A percentile compares a stretch with the other conserved stretches of the same genome.
These are phyloP conservation scores for Aspergillus viridinutans DNA, from an alignment of 2,329 filamentous ascomycete species.

Conservation along the genomic window DNA sequence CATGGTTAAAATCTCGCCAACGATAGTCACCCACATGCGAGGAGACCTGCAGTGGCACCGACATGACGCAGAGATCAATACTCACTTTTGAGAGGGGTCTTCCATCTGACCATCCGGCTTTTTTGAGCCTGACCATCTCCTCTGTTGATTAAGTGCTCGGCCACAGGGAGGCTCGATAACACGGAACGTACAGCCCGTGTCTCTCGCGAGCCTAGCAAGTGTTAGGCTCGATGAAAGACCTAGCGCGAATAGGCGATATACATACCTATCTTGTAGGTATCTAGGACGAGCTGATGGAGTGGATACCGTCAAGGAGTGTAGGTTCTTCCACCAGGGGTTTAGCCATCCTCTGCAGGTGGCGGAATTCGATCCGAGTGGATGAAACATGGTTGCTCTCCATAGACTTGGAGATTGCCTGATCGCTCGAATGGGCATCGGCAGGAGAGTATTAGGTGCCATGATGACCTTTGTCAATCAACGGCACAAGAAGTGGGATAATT, in stretches of 20 bases:
- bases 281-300: slow-evolving; percentile 2
- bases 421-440: slow-evolving; percentile 9
- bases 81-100: slow-evolving; percentile 14
- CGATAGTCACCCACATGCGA: not conserved
- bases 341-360: slow-evolving; percentile 3
- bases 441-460: slow-evolving; percentile 13
- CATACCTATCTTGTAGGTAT: slow-evolving; percentile 1
- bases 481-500: not conserved
- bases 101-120: slow-evolving; percentile 15
- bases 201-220: not conserved
- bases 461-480: not conserved
- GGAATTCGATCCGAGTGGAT: not conserved
- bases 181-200: not conserved
- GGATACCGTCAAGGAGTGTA: slow-evolving; percentile 4
- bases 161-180: not conserved
- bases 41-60: not conserved
- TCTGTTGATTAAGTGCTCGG: slow-evolving; percentile 10
- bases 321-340: not conserved
- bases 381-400: not conserved
- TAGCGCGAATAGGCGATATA: not conserved
- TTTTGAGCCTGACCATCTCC: slow-evolving; percentile 23
- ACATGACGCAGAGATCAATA: not conserved
- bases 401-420: slow-evolving; percentile 7
- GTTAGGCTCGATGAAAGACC: not conserved
- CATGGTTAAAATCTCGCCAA: slow-evolving; percentile 2